Evolutionary conservation across 164 flowering plant genomes (phyloP).

Genomic region (Aristolochia contorta): DNA sequence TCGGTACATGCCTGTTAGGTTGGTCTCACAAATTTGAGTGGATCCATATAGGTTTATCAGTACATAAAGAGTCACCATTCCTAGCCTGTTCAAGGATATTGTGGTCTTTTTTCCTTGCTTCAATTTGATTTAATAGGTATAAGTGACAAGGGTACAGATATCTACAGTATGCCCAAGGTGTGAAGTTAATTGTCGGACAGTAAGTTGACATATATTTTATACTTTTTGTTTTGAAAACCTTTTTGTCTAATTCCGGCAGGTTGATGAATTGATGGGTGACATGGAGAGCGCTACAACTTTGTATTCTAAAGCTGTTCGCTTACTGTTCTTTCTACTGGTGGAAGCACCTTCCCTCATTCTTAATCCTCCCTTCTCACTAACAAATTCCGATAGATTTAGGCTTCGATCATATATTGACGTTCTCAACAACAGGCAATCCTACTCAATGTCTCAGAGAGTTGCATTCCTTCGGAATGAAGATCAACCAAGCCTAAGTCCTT

Average conservation of each 20-base stretch:
- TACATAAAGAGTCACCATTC: no score
- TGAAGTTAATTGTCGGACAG: no score
- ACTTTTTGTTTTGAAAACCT: no score
- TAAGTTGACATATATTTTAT: no score
- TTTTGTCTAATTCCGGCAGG: conserved; percentile 23
- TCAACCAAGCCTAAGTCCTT: conserved; percentile 20
- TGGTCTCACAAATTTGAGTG: no score
- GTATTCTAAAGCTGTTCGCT: conserved; percentile 69
- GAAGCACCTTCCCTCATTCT: conserved; percentile 89
- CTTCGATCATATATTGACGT: conserved; percentile 67
- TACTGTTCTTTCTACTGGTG: conserved; percentile 68
- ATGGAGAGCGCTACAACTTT: conserved; percentile 46
- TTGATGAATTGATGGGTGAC: conserved; percentile 76
- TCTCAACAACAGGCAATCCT: conserved; percentile 59
- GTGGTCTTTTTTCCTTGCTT: no score
- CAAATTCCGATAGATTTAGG: conserved; percentile 71
- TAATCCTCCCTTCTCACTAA: conserved; percentile 88
- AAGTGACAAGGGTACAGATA: no score
- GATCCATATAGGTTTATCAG: no score
- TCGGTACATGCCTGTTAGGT: no score
- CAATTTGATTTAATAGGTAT: no score
- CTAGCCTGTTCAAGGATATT: no score
- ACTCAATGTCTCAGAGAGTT: conserved; percentile 56
- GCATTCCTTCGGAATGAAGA: conserved; percentile 54
- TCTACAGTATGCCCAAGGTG: no score